phyloP scores from a whole-genome alignment of 2,329 filamentous ascomycete genomes.

The Sporothrix schenckii region DNA sequence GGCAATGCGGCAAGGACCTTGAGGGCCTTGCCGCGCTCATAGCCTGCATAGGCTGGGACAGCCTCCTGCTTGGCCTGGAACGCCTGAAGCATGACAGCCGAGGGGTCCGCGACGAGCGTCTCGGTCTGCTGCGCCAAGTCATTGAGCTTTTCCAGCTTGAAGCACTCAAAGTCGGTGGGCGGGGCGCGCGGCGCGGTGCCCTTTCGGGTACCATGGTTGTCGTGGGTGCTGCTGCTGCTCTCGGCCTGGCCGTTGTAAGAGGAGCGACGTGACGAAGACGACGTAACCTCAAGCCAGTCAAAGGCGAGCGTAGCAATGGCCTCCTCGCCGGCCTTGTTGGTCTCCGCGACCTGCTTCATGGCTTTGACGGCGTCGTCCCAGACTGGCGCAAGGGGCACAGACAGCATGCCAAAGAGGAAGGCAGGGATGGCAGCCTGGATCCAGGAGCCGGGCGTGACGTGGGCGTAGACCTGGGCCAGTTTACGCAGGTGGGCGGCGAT shows the following conservation, averaged over 20 bases:
- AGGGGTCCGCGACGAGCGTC: slow-evolving; percentile 55
- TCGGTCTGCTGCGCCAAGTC: slow-evolving; percentile 56
- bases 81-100: slow-evolving; percentile 60
- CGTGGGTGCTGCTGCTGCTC: slow-evolving; percentile 19
- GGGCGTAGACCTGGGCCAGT: slow-evolving; percentile 66
- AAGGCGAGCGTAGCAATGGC: slow-evolving; percentile 73
- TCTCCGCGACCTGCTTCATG: slow-evolving; percentile 72
- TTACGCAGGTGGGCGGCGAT: slow-evolving; percentile 86
- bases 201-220: slow-evolving; percentile 34
- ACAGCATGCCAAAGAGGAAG: slow-evolving; percentile 88
- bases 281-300: slow-evolving; percentile 69
- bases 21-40: slow-evolving; percentile 75
- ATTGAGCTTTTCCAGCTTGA: slow-evolving; percentile 66
- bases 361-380: slow-evolving; percentile 83
- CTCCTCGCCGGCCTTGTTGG: slow-evolving; percentile 68
- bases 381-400: slow-evolving; percentile 78
- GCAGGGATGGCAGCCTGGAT: slow-evolving; percentile 72
- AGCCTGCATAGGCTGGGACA: slow-evolving; percentile 54
- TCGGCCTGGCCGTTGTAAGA: slow-evolving; percentile 14
- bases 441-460: slow-evolving; percentile 63
- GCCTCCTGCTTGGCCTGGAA: slow-evolving; percentile 68
- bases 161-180: slow-evolving; percentile 81
- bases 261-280: slow-evolving; percentile 53
- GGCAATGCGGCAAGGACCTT: slow-evolving; percentile 75
- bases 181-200: slow-evolving; percentile 42